phyloP scores from a whole-genome alignment of 495 filamentous ascomycete species.

The Rostrohypoxylon terebratum region DNA sequence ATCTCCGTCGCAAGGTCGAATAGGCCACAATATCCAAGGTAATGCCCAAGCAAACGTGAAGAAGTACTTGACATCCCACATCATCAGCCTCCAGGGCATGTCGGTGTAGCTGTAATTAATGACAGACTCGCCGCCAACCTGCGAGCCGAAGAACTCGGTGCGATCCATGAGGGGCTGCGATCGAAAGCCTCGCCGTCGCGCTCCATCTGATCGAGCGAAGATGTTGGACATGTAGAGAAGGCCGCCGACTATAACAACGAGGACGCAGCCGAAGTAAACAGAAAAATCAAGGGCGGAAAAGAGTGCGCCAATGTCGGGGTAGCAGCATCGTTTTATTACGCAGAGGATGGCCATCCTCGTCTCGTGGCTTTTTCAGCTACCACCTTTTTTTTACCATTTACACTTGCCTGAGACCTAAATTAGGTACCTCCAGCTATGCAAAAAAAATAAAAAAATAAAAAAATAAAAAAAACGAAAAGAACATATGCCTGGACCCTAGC shows the following conservation, averaged over 20 bases:
- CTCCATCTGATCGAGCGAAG: conserved; percentile 35
- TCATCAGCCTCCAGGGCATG: conserved; percentile 66
- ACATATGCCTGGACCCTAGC: conserved; percentile 15
- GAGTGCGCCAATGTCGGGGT: conserved; percentile 15
- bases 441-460: neutral
- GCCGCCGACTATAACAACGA: conserved; percentile 26
- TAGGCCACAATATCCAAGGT: conserved; percentile 65
- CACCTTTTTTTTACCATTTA: neutral
- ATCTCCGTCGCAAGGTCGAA: conserved; percentile 61
- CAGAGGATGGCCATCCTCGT: conserved; percentile 34
- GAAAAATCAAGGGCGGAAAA: conserved; percentile 25
- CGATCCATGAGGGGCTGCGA: conserved; percentile 32
- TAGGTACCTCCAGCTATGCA: conserved; percentile 4
- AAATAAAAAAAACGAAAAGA: neutral
- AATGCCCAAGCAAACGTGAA: conserved; percentile 62
- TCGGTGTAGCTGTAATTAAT: conserved; percentile 70
- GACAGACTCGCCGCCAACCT: conserved; percentile 61
- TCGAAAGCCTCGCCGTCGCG: neutral
- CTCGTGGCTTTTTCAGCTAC: neutral
- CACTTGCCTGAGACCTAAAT: neutral
- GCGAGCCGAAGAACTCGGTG: conserved; percentile 63
- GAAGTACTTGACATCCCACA: conserved; percentile 66
- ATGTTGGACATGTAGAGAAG: conserved; percentile 32
- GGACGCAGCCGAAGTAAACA: conserved; percentile 23
- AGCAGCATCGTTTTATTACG: conserved; percentile 29